Percentiles rank a stretch among this genome's conserved stretches.
Evolutionary conservation across 768 basidiomycete genomes (phyloP).

Genomic region (Symmetrospora coprosmae): DNA sequence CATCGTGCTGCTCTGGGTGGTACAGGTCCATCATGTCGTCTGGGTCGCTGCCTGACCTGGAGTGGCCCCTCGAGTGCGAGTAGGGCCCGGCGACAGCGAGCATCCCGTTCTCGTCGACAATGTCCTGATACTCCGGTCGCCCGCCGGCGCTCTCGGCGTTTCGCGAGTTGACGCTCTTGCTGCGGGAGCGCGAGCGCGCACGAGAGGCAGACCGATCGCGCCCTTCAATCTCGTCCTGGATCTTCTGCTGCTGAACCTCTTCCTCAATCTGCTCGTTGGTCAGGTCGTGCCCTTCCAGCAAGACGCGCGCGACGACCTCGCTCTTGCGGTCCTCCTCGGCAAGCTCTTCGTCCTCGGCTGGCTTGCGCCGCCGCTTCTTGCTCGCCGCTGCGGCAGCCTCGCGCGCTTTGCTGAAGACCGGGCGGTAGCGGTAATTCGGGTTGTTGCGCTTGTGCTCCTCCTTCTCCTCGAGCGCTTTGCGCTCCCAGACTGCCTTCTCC

Average conservation of each 20-base stretch:
- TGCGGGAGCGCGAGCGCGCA: background rate
- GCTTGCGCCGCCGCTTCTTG: background rate
- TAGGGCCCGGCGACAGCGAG: too few relatives aligned
- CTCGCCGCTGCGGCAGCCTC: background rate
- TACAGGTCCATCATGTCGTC: too few relatives aligned
- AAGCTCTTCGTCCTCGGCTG: constrained; percentile 9
- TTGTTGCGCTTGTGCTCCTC: constrained; percentile 21
- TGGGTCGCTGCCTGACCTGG: too few relatives aligned
- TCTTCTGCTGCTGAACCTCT: constrained; percentile 17
- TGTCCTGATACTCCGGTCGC: too few relatives aligned
- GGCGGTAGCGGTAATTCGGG: constrained; percentile 27
- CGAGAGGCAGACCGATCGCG: constrained; percentile 5
- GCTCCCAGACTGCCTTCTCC: constrained; percentile 33
- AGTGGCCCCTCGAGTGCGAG: too few relatives aligned
- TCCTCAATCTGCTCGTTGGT: constrained; percentile 8
- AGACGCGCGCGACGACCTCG: constrained; percentile 22
- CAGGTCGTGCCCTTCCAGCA: constrained; percentile 23
- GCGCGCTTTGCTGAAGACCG: constrained; percentile 5
- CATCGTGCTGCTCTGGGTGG: too few relatives aligned
- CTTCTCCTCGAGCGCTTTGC: constrained; percentile 31
- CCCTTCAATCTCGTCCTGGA: constrained; percentile 17
- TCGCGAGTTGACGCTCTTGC: too few relatives aligned
- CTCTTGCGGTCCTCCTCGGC: constrained; percentile 22
- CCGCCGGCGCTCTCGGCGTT: too few relatives aligned
- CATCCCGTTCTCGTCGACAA: too few relatives aligned